phyloP scores from a whole-genome alignment of 768 basidiomycete species.

The Serpula lacrymans region DNA sequence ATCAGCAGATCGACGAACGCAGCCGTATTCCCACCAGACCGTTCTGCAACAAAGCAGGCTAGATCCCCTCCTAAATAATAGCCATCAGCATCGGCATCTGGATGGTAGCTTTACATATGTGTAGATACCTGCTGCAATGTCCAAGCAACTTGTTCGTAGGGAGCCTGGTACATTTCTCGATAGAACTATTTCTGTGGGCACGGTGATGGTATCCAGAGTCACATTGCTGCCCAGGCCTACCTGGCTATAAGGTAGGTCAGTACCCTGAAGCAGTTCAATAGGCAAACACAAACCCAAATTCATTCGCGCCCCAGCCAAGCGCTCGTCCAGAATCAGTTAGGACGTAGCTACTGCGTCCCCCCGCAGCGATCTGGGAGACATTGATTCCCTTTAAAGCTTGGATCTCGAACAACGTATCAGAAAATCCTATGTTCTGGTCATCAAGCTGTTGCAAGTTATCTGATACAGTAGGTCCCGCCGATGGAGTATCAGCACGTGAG shows the following conservation, averaged over 20 bases:
- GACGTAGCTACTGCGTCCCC: constrained; percentile 69
- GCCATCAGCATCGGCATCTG: neutral
- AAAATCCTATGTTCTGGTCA: constrained; percentile 56
- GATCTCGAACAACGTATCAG: constrained; percentile 70
- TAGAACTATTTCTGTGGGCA: constrained; percentile 83
- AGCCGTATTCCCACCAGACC: constrained; percentile 30
- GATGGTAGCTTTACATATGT: neutral
- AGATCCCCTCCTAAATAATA: constrained; percentile 60
- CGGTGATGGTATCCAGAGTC: constrained; percentile 62
- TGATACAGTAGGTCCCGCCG: constrained; percentile 18
- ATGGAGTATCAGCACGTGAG: constrained; percentile 21
- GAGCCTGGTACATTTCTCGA: constrained; percentile 51
- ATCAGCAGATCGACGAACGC: constrained; percentile 58
- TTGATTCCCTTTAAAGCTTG: constrained; percentile 64
- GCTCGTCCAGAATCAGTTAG: constrained; percentile 68
- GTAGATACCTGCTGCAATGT: constrained; percentile 56
- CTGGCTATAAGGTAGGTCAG: constrained; percentile 48
- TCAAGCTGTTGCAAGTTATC: constrained; percentile 25
- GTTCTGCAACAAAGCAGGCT: constrained; percentile 74
- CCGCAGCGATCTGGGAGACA: constrained; percentile 69
- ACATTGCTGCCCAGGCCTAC: constrained; percentile 71
- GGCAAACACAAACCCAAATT: constrained; percentile 57
- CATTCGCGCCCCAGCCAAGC: constrained; percentile 88
- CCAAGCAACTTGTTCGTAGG: constrained; percentile 56
- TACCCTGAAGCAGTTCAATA: neutral